Base-by-base conservation (phyloP, 139 green algal genomes). In the Yamagishiella unicocca region DNA sequence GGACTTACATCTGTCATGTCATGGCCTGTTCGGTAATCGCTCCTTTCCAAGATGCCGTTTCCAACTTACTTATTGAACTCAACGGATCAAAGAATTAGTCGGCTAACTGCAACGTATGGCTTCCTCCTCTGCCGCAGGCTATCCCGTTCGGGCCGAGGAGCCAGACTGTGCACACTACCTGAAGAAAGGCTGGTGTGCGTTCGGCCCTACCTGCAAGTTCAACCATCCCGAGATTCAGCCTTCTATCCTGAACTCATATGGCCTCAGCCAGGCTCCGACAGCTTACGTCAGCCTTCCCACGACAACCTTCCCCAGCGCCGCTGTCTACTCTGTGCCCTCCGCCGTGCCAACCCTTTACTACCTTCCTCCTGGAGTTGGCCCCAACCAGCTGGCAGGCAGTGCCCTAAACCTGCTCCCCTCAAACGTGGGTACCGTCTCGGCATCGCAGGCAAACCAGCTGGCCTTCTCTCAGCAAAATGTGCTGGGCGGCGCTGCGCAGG, bases 131-230 rank as follows among this genome's bases (percentile, higher is more conserved):
- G 58, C 71, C 29, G 14, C 61, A 85, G 85, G 85, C 38, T 89
- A 89, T 25, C 85, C 85, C 2, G 46, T 89, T 2, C 85, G 85
- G 5, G 25, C 46, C 25, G 61, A 85, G 24, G 85, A 89, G 50
- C 85, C 85, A 0, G 85, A 89, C 64, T 89, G 85, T 29, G 85
- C 85, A 17, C 85, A 89, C 27, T 89, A 85, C 46, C 50, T 89
- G 14, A 89, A 89, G 62, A 89, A 89, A 66, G 92, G 92, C 25
- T 91, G 86, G 87, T 94, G 92, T 55, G 90, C 90, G 0, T 94
- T 93, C 50, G 89, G 88, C 7, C 78, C 87, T 1, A 93, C 91
- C 1, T 94, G 92, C 87, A 93, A 93, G 54, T 94, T 93, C 75
- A 93, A 94, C 58, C 92, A 94, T 78, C 90, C 92, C 7, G 90